These are phyloP conservation scores for Gastrodia elata DNA, from an alignment of 106 monocot genomes.

Conservation along the genomic window DNA sequence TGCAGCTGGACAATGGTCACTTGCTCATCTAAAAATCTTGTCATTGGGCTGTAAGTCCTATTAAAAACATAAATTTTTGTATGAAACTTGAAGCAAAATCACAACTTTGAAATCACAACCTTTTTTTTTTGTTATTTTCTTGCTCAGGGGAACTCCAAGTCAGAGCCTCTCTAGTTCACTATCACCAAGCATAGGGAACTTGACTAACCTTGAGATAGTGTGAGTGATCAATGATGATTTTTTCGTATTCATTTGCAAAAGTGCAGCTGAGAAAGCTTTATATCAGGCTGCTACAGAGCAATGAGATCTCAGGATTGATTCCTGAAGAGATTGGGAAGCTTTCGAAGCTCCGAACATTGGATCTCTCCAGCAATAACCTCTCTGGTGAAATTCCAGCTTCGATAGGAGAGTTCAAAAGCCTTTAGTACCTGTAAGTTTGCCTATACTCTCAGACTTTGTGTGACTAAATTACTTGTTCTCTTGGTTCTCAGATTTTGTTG, in stretches of 20 bases:
- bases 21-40: constrained; percentile 38
- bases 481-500: no score
- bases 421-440: constrained; percentile 31
- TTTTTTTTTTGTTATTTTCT: neutral
- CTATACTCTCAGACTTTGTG: neutral
- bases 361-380: constrained; percentile 27
- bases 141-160: constrained; percentile 34
- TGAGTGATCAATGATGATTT: constrained; percentile 7
- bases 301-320: constrained; percentile 31
- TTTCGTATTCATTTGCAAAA: neutral
- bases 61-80: neutral
- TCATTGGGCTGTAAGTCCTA: constrained; percentile 31
- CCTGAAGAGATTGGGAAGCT: constrained; percentile 31
- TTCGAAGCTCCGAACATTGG: constrained; percentile 22
- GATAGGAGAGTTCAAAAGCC: constrained; percentile 11
- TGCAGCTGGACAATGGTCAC: constrained; percentile 57
- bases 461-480: neutral
- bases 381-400: constrained; percentile 24
- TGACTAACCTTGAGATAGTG: constrained; percentile 45
- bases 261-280: neutral
- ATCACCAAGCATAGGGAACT: constrained; percentile 42
- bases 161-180: constrained; percentile 40
- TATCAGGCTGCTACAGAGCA: constrained; percentile 32
- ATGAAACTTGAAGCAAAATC: no score
- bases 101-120: no score